These are phyloP conservation scores for Phytophthora quininea DNA, from an alignment of 352 stramenopile genomes.

Conservation along the genomic window DNA sequence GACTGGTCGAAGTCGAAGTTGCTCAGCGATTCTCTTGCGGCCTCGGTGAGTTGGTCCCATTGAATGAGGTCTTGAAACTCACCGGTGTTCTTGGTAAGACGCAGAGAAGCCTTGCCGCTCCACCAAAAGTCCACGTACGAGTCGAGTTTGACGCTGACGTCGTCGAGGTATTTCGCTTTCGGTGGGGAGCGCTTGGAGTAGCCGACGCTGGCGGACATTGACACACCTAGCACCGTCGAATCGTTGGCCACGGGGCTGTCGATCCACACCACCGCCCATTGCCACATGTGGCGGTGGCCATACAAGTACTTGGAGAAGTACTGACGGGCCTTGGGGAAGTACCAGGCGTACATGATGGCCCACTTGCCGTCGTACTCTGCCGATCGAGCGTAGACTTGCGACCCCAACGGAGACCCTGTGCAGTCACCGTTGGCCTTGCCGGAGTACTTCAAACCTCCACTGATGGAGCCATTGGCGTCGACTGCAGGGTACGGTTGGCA, in stretches of 20 bases:
- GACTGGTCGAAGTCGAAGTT: neutral
- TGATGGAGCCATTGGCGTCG: constrained; percentile 29
- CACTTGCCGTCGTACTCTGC: constrained; percentile 30
- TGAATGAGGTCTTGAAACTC: constrained; percentile 37
- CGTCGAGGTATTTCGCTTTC: constrained; percentile 29
- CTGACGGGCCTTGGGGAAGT: constrained; percentile 49
- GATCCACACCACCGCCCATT: constrained; percentile 50
- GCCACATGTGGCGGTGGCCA: constrained; percentile 48
- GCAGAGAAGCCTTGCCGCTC: constrained; percentile 19
- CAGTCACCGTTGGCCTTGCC: constrained; percentile 33
- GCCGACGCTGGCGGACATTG: constrained; percentile 32
- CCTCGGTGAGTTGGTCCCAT: constrained; percentile 33
- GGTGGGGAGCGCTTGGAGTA: constrained; percentile 30
- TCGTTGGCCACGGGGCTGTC: constrained; percentile 26
- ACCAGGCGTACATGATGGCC: constrained; percentile 37
- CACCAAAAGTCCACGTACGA: constrained; percentile 18
- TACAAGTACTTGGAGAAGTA: constrained; percentile 10
- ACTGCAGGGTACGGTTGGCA: constrained; percentile 44
- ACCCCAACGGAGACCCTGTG: constrained; percentile 22
- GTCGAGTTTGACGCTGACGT: constrained; percentile 35
- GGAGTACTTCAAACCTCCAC: constrained; percentile 33
- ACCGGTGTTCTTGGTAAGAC: constrained; percentile 23
- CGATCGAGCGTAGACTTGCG: constrained; percentile 34
- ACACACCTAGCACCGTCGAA: constrained; percentile 27
- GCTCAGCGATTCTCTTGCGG: constrained; percentile 17